Evolutionary conservation across 108 stramenopile species (phyloP), one percentile per base, ranked within the genome.

Genomic region (Craspedostauros australis): DNA sequence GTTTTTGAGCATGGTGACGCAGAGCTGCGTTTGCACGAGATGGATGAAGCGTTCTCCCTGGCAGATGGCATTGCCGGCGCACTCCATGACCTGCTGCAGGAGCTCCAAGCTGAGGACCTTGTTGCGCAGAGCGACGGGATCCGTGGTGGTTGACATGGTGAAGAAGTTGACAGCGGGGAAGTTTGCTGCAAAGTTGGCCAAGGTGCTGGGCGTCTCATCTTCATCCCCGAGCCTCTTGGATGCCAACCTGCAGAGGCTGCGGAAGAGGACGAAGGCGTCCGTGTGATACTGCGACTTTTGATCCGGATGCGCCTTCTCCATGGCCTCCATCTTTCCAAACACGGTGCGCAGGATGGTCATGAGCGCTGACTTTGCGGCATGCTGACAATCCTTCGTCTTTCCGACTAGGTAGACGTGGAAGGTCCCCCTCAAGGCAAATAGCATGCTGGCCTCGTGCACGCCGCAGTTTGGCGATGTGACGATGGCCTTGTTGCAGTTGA

Each of bases 321-420:
- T 32, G 58, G 36, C 75, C 57, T 98, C 99, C 96, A 99, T 96
- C 37, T 94, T 69, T 54, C 78, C 66, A 48, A 97, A 92, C 7
- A 98, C 94, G 41, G 79, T 64, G 46, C 73, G 66, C 25, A 97
- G 59, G 71, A 98, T 97, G 47, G 98, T 95, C 40, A 85, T 65
- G 20, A 98, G 59, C 23, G 93, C 81, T 38, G 84, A 73, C 64
- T 87, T 94, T 22, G 95, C 84, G 2, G 88, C 59, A 12, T 83
- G 79, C 45, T 82, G 86, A 49, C 79, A 91, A 27, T 73, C 55
- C 5, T 55, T 43, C 15, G 79, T 67, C 48, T 87, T 86, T 2
- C 80, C 69, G 23, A 94, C 88, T 12, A 98, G 81, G 73, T 95
- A 96, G 8, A 97, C 84, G 66, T 98, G 96, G 62, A 96, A 98